Evolutionary conservation across 2,329 filamentous ascomycete genomes (phyloP).

Genomic region (Nemania abortiva): DNA sequence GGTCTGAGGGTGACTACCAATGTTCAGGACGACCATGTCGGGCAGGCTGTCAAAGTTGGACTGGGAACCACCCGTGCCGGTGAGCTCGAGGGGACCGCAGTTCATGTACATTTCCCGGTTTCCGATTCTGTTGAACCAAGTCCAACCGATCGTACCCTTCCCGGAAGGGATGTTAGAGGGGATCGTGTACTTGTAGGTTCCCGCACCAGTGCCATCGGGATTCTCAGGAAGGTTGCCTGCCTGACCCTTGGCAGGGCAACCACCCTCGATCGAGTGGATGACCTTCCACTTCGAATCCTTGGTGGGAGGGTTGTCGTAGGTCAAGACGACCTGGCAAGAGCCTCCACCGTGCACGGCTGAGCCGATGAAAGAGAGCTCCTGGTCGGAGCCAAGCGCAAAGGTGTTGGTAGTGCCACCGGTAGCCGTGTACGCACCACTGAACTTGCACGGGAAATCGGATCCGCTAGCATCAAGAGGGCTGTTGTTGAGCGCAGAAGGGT

Average conservation of each 20-base stretch:
- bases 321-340: slow-evolving; percentile 89
- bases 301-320: slow-evolving; percentile 78
- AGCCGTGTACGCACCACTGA: slow-evolving; percentile 59
- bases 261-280: slow-evolving; percentile 87
- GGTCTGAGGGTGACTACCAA: slow-evolving; percentile 54
- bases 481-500: slow-evolving; percentile 61
- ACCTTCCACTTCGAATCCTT: slow-evolving; percentile 83
- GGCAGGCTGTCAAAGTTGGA: slow-evolving; percentile 73
- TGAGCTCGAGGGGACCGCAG: slow-evolving; percentile 81
- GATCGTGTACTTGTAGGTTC: slow-evolving; percentile 76
- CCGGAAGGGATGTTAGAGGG: slow-evolving; percentile 79
- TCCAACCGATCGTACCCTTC: slow-evolving; percentile 87
- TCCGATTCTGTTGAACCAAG: slow-evolving; percentile 93
- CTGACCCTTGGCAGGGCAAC: slow-evolving; percentile 76
- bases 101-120: slow-evolving; percentile 99
- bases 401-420: slow-evolving; percentile 64
- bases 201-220: slow-evolving; percentile 59
- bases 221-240: slow-evolving; percentile 68
- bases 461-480: slow-evolving; percentile 72
- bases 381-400: slow-evolving; percentile 72
- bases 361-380: slow-evolving; percentile 75
- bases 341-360: slow-evolving; percentile 88
- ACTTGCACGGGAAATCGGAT: slow-evolving; percentile 86
- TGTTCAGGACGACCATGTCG: slow-evolving; percentile 80
- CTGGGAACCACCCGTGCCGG: slow-evolving; percentile 62